These are phyloP conservation scores for Botrytis fragariae DNA, from an alignment of 2,329 filamentous ascomycete species.

Conservation along the genomic window DNA sequence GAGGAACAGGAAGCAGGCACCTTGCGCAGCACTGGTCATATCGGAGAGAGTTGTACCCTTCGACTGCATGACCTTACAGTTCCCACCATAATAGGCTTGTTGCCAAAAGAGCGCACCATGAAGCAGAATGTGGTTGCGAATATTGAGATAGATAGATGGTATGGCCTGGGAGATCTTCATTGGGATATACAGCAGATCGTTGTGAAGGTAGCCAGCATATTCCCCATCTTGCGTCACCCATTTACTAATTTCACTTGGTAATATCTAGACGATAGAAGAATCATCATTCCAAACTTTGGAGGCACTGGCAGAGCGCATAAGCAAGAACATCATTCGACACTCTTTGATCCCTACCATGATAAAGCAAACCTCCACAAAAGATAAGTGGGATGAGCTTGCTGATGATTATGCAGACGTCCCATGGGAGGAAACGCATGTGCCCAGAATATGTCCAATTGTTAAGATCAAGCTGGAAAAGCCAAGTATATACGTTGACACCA, in stretches of 20 bases:
- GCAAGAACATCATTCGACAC: constrained; percentile 46
- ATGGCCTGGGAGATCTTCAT: constrained; percentile 50
- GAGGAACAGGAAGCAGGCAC: not conserved
- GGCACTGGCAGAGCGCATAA: constrained; percentile 53
- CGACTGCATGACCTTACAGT: constrained; percentile 57
- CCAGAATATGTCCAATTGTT: not conserved
- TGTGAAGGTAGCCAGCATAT: constrained; percentile 53
- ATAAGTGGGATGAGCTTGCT: not conserved
- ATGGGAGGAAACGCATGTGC: not conserved
- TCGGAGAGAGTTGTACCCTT: constrained; percentile 30
- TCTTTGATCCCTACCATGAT: constrained; percentile 39
- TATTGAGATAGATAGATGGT: constrained; percentile 55
- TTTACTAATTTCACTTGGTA: not conserved
- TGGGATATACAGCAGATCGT: constrained; percentile 56
- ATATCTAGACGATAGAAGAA: constrained; percentile 50
- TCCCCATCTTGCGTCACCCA: not conserved
- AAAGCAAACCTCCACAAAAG: constrained; percentile 9
- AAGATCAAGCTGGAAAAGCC: constrained; percentile 18
- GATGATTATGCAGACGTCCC: not conserved
- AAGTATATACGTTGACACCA: constrained; percentile 10
- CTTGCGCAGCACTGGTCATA: not conserved
- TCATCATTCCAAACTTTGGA: constrained; percentile 64
- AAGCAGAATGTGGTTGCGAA: constrained; percentile 67
- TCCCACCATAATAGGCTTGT: constrained; percentile 69
- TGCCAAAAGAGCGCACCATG: constrained; percentile 63